These are phyloP conservation scores for Aspergillus pseudoglaucus DNA, from an alignment of 2,329 filamentous ascomycete genomes.

Conservation along the genomic window DNA sequence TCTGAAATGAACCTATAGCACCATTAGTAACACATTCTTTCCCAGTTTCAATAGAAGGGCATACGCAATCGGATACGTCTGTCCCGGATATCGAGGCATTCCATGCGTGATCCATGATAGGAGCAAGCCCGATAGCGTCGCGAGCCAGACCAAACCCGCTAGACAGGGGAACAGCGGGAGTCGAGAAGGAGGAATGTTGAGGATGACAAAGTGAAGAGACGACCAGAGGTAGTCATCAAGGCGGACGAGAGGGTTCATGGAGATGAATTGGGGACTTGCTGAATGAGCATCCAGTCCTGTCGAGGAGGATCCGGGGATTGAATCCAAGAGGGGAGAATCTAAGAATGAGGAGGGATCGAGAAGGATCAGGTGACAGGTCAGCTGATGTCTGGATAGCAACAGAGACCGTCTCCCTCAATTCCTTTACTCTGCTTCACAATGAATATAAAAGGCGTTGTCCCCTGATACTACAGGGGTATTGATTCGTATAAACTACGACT, in stretches of 20 bases:
- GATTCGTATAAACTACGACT: no score
- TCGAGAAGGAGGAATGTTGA: conserved; percentile 16
- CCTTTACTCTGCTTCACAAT: no score
- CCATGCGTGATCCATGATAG: conserved; percentile 14
- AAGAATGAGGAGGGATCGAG: no score
- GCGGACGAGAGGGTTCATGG: background rate
- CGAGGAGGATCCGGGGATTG: no score
- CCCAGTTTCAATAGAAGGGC: background rate
- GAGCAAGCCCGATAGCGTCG: conserved; percentile 13
- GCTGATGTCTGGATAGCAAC: no score
- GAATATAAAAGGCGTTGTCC: no score
- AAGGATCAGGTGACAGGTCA: no score
- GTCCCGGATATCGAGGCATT: conserved; percentile 14
- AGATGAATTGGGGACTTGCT: background rate
- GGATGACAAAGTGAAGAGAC: conserved; percentile 12
- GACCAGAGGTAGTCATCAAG: conserved; percentile 7
- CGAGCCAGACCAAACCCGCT: conserved; percentile 14
- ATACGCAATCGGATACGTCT: conserved; percentile 7
- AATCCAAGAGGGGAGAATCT: no score
- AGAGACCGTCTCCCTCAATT: no score
- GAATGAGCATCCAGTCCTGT: background rate
- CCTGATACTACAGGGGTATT: no score
- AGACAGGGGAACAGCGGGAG: conserved; percentile 14
- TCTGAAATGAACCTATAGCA: conserved; percentile 15
- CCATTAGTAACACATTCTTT: background rate